Evolutionary conservation across 306 rosid genomes (phyloP), one percentile per base, ranked within the genome.

Genomic region (Glycine latifolia): DNA sequence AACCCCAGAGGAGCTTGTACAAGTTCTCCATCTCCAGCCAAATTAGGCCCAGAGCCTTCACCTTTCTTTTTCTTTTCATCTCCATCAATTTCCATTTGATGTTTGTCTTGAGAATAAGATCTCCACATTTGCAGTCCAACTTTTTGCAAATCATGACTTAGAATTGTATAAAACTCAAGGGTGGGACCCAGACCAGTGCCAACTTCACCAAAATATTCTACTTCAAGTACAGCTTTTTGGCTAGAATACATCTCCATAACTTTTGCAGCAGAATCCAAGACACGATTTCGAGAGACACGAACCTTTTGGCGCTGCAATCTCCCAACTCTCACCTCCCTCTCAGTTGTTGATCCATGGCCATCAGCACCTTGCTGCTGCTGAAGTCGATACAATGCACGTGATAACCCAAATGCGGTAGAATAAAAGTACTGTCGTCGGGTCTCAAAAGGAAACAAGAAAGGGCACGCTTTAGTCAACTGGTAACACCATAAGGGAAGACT

Each of bases 131-230:
- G 87, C 35, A 94, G 91, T 79, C 87, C 87, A 71, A 70, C 92
- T 68, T 90, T 92, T 79, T 94, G 97, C 13, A 94, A 78, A 66
- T 94, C 98, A 50, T 89, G 96, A 85, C 98, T 94, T 80, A 94
- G 68, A 60, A 94, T 92, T 16, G 98, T 94, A 78, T 94, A 94
- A 50, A 94, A 94, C 86, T 94, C 98, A 63, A 94, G 98, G n/a
- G 98, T 94, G 65, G 98, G 98, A 69, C 98, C 98, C 84, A 94
- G 84, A 58, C 98, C 98, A 82, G 98, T 94, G 73, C 98, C 98
- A 82, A 92, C 98, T 83, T 94, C 98, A 82, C 98, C 98, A 85
- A 94, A 94, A 83, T 94, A 94, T 85, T 94, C 98, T 74, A 94
- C 98, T 87, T 94, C 98, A 80, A 94, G 96, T 71, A 94, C 95